Conservation (phyloP, 192 early-diverging fungal species). For the Mortierella alpina region DNA sequence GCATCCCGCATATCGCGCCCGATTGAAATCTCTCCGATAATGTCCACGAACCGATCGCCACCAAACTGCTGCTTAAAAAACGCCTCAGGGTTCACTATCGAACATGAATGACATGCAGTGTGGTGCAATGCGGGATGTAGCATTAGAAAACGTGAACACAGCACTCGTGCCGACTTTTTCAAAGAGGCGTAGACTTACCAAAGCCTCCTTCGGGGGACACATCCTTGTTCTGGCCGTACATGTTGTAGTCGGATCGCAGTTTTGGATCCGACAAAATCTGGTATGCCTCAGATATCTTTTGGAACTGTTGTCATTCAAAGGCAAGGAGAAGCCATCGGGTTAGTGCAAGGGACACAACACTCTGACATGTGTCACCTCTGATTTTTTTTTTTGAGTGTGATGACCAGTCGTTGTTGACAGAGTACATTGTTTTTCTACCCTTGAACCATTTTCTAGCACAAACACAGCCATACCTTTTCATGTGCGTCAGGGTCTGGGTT, state of each 20-base stretch:
- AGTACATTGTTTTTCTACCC: background rate
- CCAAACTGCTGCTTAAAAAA: constrained; percentile 98
- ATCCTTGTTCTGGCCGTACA: constrained; percentile 62
- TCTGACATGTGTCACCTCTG: background rate
- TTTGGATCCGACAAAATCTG: constrained; percentile 94
- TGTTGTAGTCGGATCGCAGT: constrained; percentile 89
- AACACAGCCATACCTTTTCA: constrained; percentile 61
- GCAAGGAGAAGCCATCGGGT: background rate
- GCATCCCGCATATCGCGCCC: constrained; percentile 92
- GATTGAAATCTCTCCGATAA: constrained; percentile 98
- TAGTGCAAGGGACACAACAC: background rate
- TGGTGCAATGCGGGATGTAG: background rate
- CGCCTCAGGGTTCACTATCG: constrained; percentile 86
- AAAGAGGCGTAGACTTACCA: constrained; percentile 49
- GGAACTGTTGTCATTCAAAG: constrained; percentile 69
- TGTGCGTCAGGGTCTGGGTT: constrained; percentile 75
- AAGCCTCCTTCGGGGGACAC: constrained; percentile 75
- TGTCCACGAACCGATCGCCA: constrained; percentile 95
- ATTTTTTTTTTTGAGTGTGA: background rate
- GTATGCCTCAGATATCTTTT: constrained; percentile 97
- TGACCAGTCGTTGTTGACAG: background rate
- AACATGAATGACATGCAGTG: background rate
- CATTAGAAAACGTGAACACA: background rate
- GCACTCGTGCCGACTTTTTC: background rate
- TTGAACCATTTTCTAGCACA: background rate